Evolutionary conservation across 805 yeast species (phyloP), one percentile per base, ranked within the genome.

Genomic region (Cyberlindnera mrakii): DNA sequence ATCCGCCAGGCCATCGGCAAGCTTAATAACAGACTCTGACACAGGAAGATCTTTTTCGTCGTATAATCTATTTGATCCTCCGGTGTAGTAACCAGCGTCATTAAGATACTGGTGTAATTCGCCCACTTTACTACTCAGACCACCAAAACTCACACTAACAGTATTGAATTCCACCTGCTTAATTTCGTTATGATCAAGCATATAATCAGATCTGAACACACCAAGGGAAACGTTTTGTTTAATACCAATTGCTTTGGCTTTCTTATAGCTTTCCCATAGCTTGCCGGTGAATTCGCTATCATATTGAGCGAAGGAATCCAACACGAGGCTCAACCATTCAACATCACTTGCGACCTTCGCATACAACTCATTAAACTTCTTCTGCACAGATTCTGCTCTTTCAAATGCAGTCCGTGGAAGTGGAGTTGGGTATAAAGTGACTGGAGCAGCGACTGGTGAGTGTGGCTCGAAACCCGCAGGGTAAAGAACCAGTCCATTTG

Each of bases 101-200:
- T 85, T 83, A 55, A 84, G 63, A 53, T 75, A 86, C 17, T 71
- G 62, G 63, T 93, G 99, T 44, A 87, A 67, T 51, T 77, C 70
- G 17, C 93, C 85, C 20, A 87, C 91, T 59, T 82, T 85, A 13
- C 88, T 62, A 2, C 96, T 82, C 44, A 93, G 70, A 0, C 95
- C 98, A 17, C 95, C 96, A 67, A 93, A 93, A 1, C 97, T 90
- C 4, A 91, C 96, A 55, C 96, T 85, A 3, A 93, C 87, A 1
- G 99, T 90, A 64, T 93, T 93, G 68, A 91, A 91, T 62, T 93
- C 99, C 40, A 93, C 93, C 63, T 93, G 99, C 59, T 91, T 90
- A 55, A 91, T 83, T 40, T 66, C 65, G 6, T 60, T 58, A 18
- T 64, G 60, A 33, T 72, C 70, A n/a, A 74, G 66, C 80, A 93